Base-by-base conservation (phyloP, 164 flowering plant genomes). In the Kingdonia uniflora region DNA sequence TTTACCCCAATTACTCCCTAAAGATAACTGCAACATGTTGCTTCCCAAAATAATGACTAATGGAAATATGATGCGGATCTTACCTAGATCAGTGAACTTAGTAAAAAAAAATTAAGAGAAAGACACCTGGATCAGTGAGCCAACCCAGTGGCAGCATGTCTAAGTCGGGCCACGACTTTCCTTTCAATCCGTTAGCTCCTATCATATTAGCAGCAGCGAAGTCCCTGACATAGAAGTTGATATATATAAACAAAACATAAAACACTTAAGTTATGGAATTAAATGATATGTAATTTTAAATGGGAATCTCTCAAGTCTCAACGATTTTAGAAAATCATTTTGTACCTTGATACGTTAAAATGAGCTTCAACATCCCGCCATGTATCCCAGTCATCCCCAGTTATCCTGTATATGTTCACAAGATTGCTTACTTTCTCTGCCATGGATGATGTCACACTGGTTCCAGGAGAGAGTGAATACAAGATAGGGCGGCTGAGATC, bases 141-240 rank as follows among this genome's bases (percentile, higher is more conserved):
- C 81, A 75, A 44, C 96, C 98, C 43, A 92, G 62, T 25, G 96
- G 98, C 14, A 92, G 78, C 98, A 91, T 92, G 67, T 88, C 96
- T 22, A 82, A 66, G 4, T 94, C 21, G 95, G n/a, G 95, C 95
- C 95, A 92, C 52, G 98, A 92, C 58, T 73, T 84, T 37, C 98
- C 98, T 19, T 16, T 16, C 68, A 84, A 68, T 25, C 94, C 87
- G 29, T 60, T 41, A 12, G 81, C 71, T 61, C 98, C 98, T 59
- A 76, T 68, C 84, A 85, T 74, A 52, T 61, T 54, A 43, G 94
- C 76, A 50, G 68, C 55, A 56, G 91, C 59, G 19, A 87, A 73
- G 49, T 87, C 95, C 72, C 98, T 91, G 71, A 25, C 15, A 1
- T 26, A 54, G 29, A 41, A n/a, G n/a, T 10, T 41, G 16, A 37